Base-by-base conservation (phyloP, 306 rosid genomes). In the Dalbergia cultrata region DNA sequence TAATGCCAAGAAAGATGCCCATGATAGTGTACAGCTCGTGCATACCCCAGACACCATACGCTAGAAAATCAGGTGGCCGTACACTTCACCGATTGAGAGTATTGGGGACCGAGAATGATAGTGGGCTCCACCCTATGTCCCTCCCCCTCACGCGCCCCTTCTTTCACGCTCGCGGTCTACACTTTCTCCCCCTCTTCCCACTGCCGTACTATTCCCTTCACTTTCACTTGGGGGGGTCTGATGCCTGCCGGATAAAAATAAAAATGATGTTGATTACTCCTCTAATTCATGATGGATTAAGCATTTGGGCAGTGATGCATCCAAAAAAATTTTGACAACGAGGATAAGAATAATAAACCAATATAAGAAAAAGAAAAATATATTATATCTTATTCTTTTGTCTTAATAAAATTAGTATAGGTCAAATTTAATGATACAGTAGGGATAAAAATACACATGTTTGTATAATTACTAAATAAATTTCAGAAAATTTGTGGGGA, bases 1-100 rank as follows among this genome's bases (percentile, higher is more conserved):
- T 63, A 83, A 79, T 76, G 77, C 31, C 8, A 41, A 72, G 79
- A 85, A 80, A 85, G 91, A 77, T 74, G 82, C 77, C 63, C 65
- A 62, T 85, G 79, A 87, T 75, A 82, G 76, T 75, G 76, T 81
- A 75, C 85, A 84, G 88, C 86, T 87, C 77, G 84, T 76, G 78
- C 84, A 77, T 74, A 75, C 35, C 58, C 57, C 72, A 44, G 58
- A 63, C 82, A 83, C 80, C 82, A 81, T 81, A 70, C 88, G 43
- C 86, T 77, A 81, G 49, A 68, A 82, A 75, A 87, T 83, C 90
- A 74, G 91, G 87, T 81, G 81, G 68, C 85, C 93, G 90, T 88
- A 86, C 91, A 7, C 77, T 70, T 79, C 81, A 65, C 87, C 86
- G 43, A 83, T 68, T 26, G 85, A 59, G 82, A 71, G 84, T 67